These are phyloP conservation scores for Acacia acuminata DNA, from an alignment of 306 rosid genomes.

Conservation along the genomic window DNA sequence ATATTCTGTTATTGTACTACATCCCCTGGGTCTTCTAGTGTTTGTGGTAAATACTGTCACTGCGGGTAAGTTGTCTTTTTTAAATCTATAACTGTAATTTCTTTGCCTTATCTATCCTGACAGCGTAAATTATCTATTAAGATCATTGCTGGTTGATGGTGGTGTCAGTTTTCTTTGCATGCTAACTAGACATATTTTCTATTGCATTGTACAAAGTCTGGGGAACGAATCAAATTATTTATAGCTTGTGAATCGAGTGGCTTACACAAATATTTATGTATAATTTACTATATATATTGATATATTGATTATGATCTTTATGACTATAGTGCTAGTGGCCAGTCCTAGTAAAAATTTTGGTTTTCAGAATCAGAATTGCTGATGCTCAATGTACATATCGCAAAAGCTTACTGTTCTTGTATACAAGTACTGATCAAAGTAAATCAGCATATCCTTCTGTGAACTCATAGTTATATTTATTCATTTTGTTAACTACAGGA, in stretches of 20 bases:
- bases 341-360: slow-evolving; percentile 20
- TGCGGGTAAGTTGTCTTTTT: slow-evolving; percentile 71
- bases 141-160: not conserved
- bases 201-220: not conserved
- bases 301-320: not conserved
- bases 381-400: not conserved
- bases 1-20: slow-evolving; percentile 82
- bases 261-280: too few relatives aligned
- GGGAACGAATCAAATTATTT: not conserved
- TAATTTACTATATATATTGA: too few relatives aligned
- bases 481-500: slow-evolving; percentile 50
- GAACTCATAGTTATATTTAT: slow-evolving; percentile 17
- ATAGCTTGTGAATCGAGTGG: not conserved
- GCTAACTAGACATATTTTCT: not conserved
- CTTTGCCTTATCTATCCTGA: not conserved
- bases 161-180: not conserved
- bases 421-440: slow-evolving; percentile 19
- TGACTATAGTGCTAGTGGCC: not conserved
- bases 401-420: not conserved
- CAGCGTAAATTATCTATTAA: not conserved
- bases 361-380: slow-evolving; percentile 19
- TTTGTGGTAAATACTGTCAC: slow-evolving; percentile 88
- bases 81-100: not conserved
- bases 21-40: slow-evolving; percentile 59
- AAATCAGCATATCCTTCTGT: slow-evolving; percentile 6